A percentile compares a stretch with the other conserved stretches of the same genome.
Evolutionary conservation across 2,329 filamentous ascomycete species (phyloP).

Genomic region (Neonectria punicea): DNA sequence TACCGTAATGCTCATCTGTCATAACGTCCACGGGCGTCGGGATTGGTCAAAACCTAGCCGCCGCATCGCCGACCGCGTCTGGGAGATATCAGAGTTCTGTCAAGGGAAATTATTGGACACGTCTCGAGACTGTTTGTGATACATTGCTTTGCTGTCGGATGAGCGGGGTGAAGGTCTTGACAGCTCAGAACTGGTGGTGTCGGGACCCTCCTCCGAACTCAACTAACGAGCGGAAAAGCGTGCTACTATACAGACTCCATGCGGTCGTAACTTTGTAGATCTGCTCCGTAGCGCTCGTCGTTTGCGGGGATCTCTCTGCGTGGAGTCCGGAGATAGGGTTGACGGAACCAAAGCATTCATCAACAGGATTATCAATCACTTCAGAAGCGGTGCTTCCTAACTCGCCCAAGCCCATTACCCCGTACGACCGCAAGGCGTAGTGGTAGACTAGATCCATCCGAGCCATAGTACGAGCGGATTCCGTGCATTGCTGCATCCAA

Average conservation of each 20-base stretch:
- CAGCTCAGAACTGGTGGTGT: neutral
- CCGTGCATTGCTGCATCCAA: neutral
- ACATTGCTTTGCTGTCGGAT: conserved; percentile 14
- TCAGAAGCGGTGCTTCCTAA: neutral
- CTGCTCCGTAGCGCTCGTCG: neutral
- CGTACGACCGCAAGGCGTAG: conserved; percentile 10
- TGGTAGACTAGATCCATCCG: neutral
- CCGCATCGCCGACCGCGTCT: conserved; percentile 12
- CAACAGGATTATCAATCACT: conserved; percentile 3
- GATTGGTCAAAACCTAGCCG: conserved; percentile 32
- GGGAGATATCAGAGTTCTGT: conserved; percentile 37
- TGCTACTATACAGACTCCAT: neutral
- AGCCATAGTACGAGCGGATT: neutral
- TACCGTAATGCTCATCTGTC: conserved; percentile 42
- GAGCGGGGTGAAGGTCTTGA: conserved; percentile 3
- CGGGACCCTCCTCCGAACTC: conserved; percentile 6
- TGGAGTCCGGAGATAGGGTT: conserved; percentile 3
- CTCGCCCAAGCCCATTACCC: conserved; percentile 3
- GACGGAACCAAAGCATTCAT: neutral
- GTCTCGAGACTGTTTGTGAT: conserved; percentile 12
- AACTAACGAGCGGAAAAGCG: neutral
- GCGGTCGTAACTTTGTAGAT: neutral
- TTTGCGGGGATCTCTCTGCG: neutral
- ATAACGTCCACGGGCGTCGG: conserved; percentile 25
- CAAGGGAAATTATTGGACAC: conserved; percentile 9